phyloP scores from a whole-genome alignment of 2,329 filamentous ascomycete species.

The Thelonectria blattea region DNA sequence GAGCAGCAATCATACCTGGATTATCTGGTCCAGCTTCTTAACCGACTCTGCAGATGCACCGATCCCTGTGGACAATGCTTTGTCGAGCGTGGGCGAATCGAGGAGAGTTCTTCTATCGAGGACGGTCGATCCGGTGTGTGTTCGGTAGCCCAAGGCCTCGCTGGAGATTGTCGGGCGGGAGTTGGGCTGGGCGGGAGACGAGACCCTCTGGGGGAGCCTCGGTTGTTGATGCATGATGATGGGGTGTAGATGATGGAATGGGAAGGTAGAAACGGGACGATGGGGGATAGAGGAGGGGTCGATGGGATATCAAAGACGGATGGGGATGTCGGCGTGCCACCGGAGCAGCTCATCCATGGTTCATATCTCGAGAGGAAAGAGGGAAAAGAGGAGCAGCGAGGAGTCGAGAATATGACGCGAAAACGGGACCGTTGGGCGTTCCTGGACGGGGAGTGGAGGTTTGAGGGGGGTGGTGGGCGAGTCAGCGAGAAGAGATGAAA shows the following conservation, averaged over 20 bases:
- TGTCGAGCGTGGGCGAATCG: constrained; percentile 57
- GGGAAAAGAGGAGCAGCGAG: constrained; percentile 16
- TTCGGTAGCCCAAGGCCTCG: constrained; percentile 60
- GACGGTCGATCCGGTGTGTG: constrained; percentile 52
- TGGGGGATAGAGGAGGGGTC: constrained; percentile 11
- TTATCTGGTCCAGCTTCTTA: constrained; percentile 88
- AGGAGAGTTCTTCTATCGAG: constrained; percentile 45
- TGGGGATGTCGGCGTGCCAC: constrained; percentile 41
- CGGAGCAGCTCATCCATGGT: constrained; percentile 45
- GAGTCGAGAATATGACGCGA: constrained; percentile 4
- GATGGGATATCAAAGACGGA: constrained; percentile 40
- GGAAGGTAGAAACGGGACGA: constrained; percentile 11
- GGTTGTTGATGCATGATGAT: constrained; percentile 93
- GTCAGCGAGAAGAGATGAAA: constrained; percentile 25
- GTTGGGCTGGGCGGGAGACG: constrained; percentile 77
- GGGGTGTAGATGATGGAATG: constrained; percentile 9
- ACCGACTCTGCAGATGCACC: constrained; percentile 69
- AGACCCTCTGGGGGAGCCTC: constrained; percentile 73
- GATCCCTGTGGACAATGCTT: constrained; percentile 43
- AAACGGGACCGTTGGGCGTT: constrained; percentile 17
- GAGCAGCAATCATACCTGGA: constrained; percentile 66
- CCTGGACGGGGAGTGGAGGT: constrained; percentile 15
- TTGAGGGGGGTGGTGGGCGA: constrained; percentile 14
- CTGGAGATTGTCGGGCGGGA: constrained; percentile 75
- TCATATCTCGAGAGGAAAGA: constrained; percentile 31